phyloP scores from a whole-genome alignment of 1,284 basidiomycete species.

The Psilocybe mexicana region DNA sequence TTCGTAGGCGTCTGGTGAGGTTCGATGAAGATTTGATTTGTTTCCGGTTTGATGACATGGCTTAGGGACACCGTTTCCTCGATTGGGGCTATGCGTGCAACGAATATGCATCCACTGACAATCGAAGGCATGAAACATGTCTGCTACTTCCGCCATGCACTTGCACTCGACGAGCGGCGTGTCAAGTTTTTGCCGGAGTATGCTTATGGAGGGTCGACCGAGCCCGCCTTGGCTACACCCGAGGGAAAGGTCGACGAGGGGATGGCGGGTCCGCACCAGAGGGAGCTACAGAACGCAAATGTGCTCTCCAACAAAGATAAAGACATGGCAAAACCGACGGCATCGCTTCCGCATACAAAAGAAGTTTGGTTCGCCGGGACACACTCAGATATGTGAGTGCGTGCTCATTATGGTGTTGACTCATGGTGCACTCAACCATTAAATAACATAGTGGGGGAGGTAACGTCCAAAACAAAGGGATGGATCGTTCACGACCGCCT shows the following conservation, averaged over 20 bases:
- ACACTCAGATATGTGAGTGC: slow-evolving; percentile 18
- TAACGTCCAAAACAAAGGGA: slow-evolving; percentile 11
- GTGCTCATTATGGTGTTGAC: background rate
- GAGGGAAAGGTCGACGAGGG: background rate
- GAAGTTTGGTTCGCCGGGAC: slow-evolving; percentile 19
- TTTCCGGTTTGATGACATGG: background rate
- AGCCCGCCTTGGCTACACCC: background rate
- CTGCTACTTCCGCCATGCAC: slow-evolving; percentile 20
- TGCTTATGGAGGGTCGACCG: slow-evolving; percentile 7
- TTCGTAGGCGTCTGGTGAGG: slow-evolving; percentile 39
- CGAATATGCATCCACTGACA: slow-evolving; percentile 19
- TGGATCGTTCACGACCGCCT: slow-evolving; percentile 15
- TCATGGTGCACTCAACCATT: background rate
- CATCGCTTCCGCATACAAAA: slow-evolving; percentile 1
- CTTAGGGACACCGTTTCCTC: slow-evolving; percentile 34
- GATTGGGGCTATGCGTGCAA: slow-evolving; percentile 21
- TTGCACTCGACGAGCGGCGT: slow-evolving; percentile 19
- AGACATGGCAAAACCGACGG: background rate
- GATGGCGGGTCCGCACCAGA: background rate
- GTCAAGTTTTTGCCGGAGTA: slow-evolving; percentile 22
- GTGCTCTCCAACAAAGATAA: background rate
- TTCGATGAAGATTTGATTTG: background rate
- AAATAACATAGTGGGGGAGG: slow-evolving; percentile 22
- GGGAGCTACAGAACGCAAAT: background rate
- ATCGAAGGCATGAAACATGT: slow-evolving; percentile 20